These are phyloP conservation scores for Fragaria vesca DNA, from an alignment of 306 rosid species.

Conservation along the genomic window DNA sequence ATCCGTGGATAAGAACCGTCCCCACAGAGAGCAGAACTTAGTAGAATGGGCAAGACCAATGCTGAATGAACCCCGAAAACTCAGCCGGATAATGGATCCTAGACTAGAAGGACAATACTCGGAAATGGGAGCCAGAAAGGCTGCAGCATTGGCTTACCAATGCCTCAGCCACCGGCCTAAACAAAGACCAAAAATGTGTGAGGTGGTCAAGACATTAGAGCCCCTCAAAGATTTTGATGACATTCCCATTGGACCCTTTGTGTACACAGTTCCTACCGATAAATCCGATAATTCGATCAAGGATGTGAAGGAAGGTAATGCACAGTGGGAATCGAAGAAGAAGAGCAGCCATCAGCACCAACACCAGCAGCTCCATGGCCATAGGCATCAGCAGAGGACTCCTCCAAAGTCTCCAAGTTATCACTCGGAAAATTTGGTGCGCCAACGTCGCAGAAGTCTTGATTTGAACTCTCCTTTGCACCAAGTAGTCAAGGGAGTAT, in stretches of 20 bases:
- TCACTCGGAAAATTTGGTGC: conserved; percentile 22
- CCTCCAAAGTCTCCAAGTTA: conserved; percentile 45
- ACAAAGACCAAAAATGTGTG: conserved; percentile 67
- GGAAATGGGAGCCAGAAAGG: conserved; percentile 70
- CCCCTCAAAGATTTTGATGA: conserved; percentile 78
- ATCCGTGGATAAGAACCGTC: conserved; percentile 71
- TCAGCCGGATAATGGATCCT: conserved; percentile 69
- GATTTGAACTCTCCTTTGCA: conserved; percentile 47
- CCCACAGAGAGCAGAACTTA: conserved; percentile 66
- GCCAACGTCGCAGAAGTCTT: conserved; percentile 20
- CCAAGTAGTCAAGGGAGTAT: conserved; percentile 32
- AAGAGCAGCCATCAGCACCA: conserved; percentile 29
- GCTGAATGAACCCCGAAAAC: conserved; percentile 55
- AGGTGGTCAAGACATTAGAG: conserved; percentile 64
- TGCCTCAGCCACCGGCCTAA: conserved; percentile 90
- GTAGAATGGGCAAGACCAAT: conserved; percentile 85
- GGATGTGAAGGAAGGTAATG: conserved; percentile 24
- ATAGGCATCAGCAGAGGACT: conserved; percentile 23
- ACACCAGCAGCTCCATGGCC: conserved; percentile 27
- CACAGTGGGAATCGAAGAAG: conserved; percentile 37
- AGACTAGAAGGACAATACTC: conserved; percentile 84
- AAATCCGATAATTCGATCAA: conserved; percentile 1
- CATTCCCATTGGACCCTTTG: conserved; percentile 64
- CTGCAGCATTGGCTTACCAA: conserved; percentile 85
- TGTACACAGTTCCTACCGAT: conserved; percentile 56